These are phyloP conservation scores for Fomitopsis palustris DNA, from an alignment of 1,284 basidiomycete genomes.

Conservation along the genomic window DNA sequence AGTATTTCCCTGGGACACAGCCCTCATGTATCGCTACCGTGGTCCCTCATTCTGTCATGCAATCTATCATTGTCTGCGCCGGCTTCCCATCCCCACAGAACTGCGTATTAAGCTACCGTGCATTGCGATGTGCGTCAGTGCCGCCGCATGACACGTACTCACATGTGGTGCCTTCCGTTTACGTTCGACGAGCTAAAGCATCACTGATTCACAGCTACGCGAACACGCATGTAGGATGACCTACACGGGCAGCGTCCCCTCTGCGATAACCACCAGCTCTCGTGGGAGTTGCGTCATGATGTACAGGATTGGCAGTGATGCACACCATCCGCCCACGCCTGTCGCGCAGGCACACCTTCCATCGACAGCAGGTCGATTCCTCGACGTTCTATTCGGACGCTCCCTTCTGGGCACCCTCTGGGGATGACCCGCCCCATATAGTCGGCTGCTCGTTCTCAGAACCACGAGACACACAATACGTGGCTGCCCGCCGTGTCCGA, in stretches of 20 bases:
- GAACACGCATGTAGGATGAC: too few relatives aligned
- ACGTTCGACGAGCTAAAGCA: neutral
- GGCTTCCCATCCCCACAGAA: neutral
- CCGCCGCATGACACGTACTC: neutral
- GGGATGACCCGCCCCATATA: neutral
- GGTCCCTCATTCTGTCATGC: neutral
- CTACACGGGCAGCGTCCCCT: neutral
- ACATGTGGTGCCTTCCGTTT: neutral
- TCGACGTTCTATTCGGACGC: neutral
- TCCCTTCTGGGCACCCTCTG: neutral
- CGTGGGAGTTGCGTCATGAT: neutral
- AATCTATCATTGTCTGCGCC: neutral
- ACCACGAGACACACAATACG: neutral
- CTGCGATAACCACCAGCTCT: neutral
- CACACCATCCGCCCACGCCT: neutral
- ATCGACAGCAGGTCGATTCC: neutral
- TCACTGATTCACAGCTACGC: too few relatives aligned
- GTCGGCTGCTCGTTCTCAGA: neutral
- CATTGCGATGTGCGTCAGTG: neutral
- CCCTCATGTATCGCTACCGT: neutral
- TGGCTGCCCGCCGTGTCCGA: too few relatives aligned
- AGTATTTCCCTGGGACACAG: neutral
- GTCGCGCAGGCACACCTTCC: neutral
- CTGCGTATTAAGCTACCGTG: neutral
- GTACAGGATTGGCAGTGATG: neutral